These are phyloP conservation scores for Sporothrix pseudoabietina DNA, from an alignment of 2,329 filamentous ascomycete species.

Conservation along the genomic window DNA sequence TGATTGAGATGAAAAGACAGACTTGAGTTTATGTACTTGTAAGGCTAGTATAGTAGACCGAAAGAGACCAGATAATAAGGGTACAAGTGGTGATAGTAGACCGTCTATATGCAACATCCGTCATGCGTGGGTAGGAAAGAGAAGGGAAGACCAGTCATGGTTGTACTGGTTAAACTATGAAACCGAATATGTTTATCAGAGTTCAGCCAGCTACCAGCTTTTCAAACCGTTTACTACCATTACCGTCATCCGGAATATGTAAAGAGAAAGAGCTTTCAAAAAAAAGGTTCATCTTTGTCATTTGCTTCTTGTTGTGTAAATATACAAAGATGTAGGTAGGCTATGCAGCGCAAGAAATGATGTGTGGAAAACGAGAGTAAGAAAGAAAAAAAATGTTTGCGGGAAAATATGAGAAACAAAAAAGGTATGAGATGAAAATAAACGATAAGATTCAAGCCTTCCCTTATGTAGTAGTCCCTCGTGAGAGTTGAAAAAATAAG, in stretches of 20 bases:
- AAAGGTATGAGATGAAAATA: neutral
- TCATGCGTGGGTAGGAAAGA: conserved; percentile 23
- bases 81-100: neutral
- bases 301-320: neutral
- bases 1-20: neutral
- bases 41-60: neutral
- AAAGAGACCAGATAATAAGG: neutral
- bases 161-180: neutral
- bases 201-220: neutral
- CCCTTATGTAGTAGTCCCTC: neutral
- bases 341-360: conserved; percentile 15
- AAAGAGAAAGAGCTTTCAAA: neutral
- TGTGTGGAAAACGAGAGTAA: conserved; percentile 1
- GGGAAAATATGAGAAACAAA: neutral
- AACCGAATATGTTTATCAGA: neutral
- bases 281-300: conserved; percentile 12
- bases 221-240: neutral
- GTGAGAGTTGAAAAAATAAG: neutral
- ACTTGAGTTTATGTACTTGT: neutral
- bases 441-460: conserved; percentile 1
- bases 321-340: conserved; percentile 12
- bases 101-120: conserved; percentile 33
- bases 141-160: neutral
- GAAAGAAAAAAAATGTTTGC: neutral
- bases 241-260: neutral